Conservation (phyloP, 495 filamentous ascomycete genomes). For the Cenococcum geophilum region DNA sequence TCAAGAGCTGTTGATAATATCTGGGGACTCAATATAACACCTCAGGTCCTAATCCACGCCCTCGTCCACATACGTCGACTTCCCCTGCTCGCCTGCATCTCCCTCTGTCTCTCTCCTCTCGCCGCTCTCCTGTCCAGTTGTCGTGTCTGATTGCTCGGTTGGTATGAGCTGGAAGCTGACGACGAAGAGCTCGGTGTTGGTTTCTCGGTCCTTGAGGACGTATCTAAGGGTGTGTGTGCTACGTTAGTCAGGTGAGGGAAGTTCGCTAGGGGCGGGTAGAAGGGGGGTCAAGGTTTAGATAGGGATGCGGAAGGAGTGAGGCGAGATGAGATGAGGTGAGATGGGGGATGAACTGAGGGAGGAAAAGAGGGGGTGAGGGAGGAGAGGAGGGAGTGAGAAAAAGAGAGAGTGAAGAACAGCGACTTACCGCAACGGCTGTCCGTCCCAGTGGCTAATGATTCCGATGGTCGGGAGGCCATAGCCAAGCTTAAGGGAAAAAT, state of each 20-base stretch:
- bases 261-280: slow-evolving; percentile 5
- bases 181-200: slow-evolving; percentile 66
- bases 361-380: slow-evolving; percentile 7
- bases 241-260: slow-evolving; percentile 27
- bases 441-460: slow-evolving; percentile 79
- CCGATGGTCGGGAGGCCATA: slow-evolving; percentile 73
- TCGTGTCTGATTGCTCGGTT: slow-evolving; percentile 51
- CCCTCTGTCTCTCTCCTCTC: slow-evolving; percentile 23
- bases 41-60: slow-evolving; percentile 23
- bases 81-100: slow-evolving; percentile 36
- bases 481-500: slow-evolving; percentile 73
- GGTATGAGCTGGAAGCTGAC: slow-evolving; percentile 69
- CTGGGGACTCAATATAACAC: no score
- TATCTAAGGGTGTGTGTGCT: slow-evolving; percentile 73
- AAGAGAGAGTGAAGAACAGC: background rate
- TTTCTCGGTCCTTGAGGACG: slow-evolving; percentile 69
- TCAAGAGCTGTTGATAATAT: no score
- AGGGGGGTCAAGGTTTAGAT: background rate
- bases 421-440: slow-evolving; percentile 49
- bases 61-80: slow-evolving; percentile 22
- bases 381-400: slow-evolving; percentile 3
- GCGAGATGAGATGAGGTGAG: background rate
- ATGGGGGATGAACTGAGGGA: background rate
- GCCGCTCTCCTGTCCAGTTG: slow-evolving; percentile 12
- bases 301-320: background rate